Base-by-base conservation (phyloP, 1,284 basidiomycete genomes). In the Paramarasmius palmivorus region DNA sequence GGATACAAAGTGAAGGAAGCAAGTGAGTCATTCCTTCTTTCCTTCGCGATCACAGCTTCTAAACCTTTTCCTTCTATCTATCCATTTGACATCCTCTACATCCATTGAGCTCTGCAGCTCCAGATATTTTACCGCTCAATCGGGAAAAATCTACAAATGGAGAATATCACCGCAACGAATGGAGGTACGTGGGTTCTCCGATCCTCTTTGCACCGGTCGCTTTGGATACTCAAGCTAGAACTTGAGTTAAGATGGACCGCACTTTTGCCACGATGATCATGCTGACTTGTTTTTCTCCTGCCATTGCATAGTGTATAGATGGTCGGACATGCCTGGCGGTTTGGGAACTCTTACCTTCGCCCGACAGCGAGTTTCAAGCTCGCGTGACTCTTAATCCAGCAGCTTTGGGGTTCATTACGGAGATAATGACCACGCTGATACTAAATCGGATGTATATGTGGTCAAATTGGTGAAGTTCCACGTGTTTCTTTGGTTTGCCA, bases 91-190 rank as follows among this genome's bases (percentile, higher is more conserved):
- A 34, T 5, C 42, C 20, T 57, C 34, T 20, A 52, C 50, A 50
- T 61, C 37, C 42, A 37, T 56, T 38, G 53, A 48, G 17, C 53
- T 46, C 47, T 29, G 19, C 47, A 90, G 87, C 44, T 87, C 85
- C 26, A 77, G 86, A 50, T 88, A 88, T 68, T 90, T 89, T 65
- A 78, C 76, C 47, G 79, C 83, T 19, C 86, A 83, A 59, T 82
- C 77, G 60, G 83, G 84, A 36, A 80, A 73, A 57, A 79, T 84
- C 50, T 82, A 81, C 68, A 90, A 90, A 68, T 90, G 88, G 88
- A 82, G 79, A 65, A 73, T 85, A 48, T 65, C 71, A 25, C 68
- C 78, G 15, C 70, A 78, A 52, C 76, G 79, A 53, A 82, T 88
- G 76, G 88, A 90, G 82, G 88, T 88, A 58, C 42, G 75, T 66